phyloP scores from a whole-genome alignment of 306 rosid species.

The Dalbergia cochinchinensis region DNA sequence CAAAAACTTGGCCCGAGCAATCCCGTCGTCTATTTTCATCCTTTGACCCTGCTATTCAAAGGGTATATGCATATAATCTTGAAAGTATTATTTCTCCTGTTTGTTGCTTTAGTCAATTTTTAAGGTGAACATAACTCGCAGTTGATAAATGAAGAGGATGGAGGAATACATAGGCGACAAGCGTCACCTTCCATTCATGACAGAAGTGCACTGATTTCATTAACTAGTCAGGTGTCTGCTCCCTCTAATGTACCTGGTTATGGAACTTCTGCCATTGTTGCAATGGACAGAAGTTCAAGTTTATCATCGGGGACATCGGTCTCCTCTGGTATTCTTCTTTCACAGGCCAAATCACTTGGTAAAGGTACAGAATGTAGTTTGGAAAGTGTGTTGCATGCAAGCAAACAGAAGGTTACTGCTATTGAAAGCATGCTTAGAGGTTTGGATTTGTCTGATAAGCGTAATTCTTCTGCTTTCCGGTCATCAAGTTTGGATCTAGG shows the following conservation, averaged over 20 bases:
- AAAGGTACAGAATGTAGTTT: slow-evolving; percentile 87
- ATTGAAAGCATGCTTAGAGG: slow-evolving; percentile 99
- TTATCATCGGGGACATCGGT: slow-evolving; percentile 82
- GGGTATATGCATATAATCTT: slow-evolving; percentile 63
- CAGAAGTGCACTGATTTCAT: slow-evolving; percentile 69
- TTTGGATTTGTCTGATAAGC: slow-evolving; percentile 89
- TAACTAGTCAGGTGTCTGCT: slow-evolving; percentile 70
- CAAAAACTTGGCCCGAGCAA: slow-evolving; percentile 99
- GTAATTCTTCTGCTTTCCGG: slow-evolving; percentile 66
- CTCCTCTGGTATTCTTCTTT: slow-evolving; percentile 73
- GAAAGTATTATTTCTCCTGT: slow-evolving; percentile 43
- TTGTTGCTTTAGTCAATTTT: slow-evolving; percentile 33
- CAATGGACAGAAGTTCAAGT: slow-evolving; percentile 94
- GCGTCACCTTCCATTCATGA: slow-evolving; percentile 95
- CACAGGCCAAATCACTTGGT: slow-evolving; percentile 80
- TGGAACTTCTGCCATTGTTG: slow-evolving; percentile 99
- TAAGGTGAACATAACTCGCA: slow-evolving; percentile 51
- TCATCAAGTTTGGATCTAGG: slow-evolving; percentile 99
- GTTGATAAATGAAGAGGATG: slow-evolving; percentile 99
- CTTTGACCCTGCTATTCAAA: slow-evolving; percentile 94
- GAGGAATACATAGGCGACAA: slow-evolving; percentile 90
- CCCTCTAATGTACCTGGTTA: slow-evolving; percentile 83
- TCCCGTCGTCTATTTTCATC: slow-evolving; percentile 83
- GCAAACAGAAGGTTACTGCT: slow-evolving; percentile 98
- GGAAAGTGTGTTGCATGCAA: slow-evolving; percentile 93